Percentiles rank a stretch among this genome's conserved stretches.
Conservation (phyloP, 768 basidiomycete genomes). For the Tubosaeta sp. region DNA sequence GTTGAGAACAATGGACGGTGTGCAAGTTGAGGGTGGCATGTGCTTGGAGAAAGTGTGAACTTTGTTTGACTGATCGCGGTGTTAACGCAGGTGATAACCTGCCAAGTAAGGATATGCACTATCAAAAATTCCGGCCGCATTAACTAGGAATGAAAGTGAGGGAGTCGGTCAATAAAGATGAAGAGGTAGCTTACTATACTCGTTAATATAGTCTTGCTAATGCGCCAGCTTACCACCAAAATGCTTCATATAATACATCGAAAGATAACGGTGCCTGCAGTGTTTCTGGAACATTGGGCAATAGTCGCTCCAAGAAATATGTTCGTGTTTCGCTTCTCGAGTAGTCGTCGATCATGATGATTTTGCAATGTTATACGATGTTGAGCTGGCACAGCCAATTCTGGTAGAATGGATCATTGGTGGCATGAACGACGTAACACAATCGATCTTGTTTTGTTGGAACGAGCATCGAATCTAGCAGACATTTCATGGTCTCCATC, state of each 20-base stretch:
- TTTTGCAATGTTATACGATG: slow-evolving; percentile 82
- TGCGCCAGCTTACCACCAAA: slow-evolving; percentile 81
- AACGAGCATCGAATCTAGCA: slow-evolving; percentile 83
- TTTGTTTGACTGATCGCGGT: slow-evolving; percentile 56
- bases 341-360: slow-evolving; percentile 78
- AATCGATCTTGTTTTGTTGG: slow-evolving; percentile 85
- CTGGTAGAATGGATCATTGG: slow-evolving; percentile 82
- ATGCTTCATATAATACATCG: slow-evolving; percentile 69
- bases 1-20: slow-evolving; percentile 78
- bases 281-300: slow-evolving; percentile 67
- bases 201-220: slow-evolving; percentile 75
- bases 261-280: slow-evolving; percentile 56
- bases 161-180: not conserved
- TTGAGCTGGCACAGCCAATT: slow-evolving; percentile 78
- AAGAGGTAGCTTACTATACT: slow-evolving; percentile 47
- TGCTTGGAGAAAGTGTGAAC: slow-evolving; percentile 82
- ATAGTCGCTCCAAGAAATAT: slow-evolving; percentile 61
- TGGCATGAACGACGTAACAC: slow-evolving; percentile 78
- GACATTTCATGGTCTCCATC: slow-evolving; percentile 74
- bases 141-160: slow-evolving; percentile 44
- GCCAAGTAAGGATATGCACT: slow-evolving; percentile 39
- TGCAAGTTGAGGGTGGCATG: slow-evolving; percentile 81
- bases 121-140: slow-evolving; percentile 66
- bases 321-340: slow-evolving; percentile 63
- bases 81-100: slow-evolving; percentile 3